A percentile compares a stretch with the other conserved stretches of the same genome.
Evolutionary conservation across 2,329 filamentous ascomycete species (phyloP).

Genomic region (Sporothrix luriei): DNA sequence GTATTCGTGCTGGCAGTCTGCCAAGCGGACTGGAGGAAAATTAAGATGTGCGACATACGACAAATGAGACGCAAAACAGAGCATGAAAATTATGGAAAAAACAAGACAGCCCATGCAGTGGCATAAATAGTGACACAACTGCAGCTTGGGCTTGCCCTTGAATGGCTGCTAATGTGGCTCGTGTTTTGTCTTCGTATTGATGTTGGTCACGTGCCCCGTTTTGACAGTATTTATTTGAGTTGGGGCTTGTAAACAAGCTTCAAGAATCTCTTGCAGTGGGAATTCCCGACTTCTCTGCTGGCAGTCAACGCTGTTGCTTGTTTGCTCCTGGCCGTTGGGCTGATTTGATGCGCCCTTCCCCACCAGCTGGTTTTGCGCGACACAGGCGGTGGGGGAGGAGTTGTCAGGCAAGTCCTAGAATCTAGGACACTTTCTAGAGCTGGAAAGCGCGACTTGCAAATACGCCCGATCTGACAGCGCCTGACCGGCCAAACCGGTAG

Average conservation of each 20-base stretch:
- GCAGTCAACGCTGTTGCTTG: neutral
- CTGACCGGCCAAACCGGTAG: constrained; percentile 19
- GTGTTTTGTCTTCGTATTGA: neutral
- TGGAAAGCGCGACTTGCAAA: constrained; percentile 20
- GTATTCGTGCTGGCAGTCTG: neutral
- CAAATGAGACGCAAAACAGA: neutral
- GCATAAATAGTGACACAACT: neutral
- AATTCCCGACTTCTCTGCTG: neutral
- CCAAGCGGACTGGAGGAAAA: constrained; percentile 17
- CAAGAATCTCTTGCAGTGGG: neutral
- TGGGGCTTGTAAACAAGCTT: neutral
- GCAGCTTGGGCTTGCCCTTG: neutral
- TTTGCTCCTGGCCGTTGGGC: constrained; percentile 1
- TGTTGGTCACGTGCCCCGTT: constrained; percentile 17
- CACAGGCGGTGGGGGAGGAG: constrained; percentile 5
- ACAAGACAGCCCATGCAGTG: neutral
- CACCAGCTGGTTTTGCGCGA: constrained; percentile 12
- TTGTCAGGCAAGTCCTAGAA: constrained; percentile 24
- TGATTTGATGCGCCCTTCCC: constrained; percentile 12
- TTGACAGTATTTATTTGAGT: no score
- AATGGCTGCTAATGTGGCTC: constrained; percentile 17
- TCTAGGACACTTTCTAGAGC: neutral
- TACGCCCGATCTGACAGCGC: constrained; percentile 13
- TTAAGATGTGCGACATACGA: neutral
- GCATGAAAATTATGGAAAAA: neutral